Evolutionary conservation across 2,329 filamentous ascomycete genomes (phyloP).

Genomic region (Didymosphaeria variabile): DNA sequence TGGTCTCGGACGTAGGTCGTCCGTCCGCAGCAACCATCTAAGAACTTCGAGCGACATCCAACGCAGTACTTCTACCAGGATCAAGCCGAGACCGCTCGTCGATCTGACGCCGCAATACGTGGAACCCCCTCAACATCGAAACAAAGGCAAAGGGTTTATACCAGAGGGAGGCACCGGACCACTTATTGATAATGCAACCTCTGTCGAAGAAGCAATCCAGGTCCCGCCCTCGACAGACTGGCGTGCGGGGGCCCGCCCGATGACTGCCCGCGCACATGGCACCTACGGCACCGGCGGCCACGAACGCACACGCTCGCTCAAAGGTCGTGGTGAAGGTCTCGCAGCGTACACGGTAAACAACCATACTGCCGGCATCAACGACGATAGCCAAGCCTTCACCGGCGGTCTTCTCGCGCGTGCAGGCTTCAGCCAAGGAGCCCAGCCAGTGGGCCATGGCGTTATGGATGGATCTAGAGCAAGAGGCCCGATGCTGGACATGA

Average conservation of each 20-base stretch:
- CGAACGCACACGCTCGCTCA: conserved; percentile 46
- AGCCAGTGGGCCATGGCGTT: conserved; percentile 53
- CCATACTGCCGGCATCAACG: conserved; percentile 39
- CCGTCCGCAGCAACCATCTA: conserved; percentile 42
- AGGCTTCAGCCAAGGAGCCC: conserved; percentile 51
- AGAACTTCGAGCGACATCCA: conserved; percentile 51
- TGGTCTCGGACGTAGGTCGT: conserved; percentile 41
- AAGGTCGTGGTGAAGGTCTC: conserved; percentile 45
- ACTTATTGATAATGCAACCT: conserved; percentile 58
- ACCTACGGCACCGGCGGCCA: conserved; percentile 39
- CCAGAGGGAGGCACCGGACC: conserved; percentile 50
- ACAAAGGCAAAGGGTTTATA: conserved; percentile 61
- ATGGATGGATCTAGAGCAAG: conserved; percentile 56
- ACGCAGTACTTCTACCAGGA: conserved; percentile 57
- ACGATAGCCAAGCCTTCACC: conserved; percentile 53
- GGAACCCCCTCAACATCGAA: conserved; percentile 68
- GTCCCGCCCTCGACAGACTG: conserved; percentile 56
- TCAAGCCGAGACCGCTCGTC: conserved; percentile 68
- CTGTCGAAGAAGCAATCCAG: conserved; percentile 53
- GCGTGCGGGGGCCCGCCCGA: conserved; percentile 46
- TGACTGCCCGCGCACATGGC: conserved; percentile 35
- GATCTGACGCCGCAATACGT: conserved; percentile 72
- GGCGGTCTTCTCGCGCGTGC: conserved; percentile 55
- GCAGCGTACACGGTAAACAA: conserved; percentile 47
- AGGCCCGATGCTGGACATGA: conserved; percentile 57